phyloP scores from a whole-genome alignment of 306 rosid genomes.

The Vigna nakashimae region DNA sequence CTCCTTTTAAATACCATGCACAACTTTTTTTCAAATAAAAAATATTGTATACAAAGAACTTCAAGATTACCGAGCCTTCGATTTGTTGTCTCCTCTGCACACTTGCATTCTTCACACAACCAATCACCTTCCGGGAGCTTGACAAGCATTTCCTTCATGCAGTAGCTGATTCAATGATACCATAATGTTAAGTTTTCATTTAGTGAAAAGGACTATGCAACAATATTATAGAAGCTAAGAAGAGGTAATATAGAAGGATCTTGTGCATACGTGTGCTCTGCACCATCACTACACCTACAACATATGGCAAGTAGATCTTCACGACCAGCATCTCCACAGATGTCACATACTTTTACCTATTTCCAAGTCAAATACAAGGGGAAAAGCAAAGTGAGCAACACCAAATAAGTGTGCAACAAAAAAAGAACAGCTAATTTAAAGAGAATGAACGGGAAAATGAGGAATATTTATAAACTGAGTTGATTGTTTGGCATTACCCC shows the following conservation, averaged over 20 bases:
- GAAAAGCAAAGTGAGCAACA: conserved; percentile 15
- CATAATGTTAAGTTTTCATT: conserved; percentile 40
- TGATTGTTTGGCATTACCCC: conserved; percentile 20
- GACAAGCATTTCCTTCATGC: conserved; percentile 87
- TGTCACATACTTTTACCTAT: conserved; percentile 96
- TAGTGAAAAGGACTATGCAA: conserved; percentile 16
- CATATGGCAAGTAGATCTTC: conserved; percentile 88
- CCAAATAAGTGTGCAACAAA: conserved; percentile 32
- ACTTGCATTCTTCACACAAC: conserved; percentile 92
- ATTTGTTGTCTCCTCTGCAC: conserved; percentile 61
- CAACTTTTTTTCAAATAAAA: neutral
- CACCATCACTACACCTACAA: conserved; percentile 94
- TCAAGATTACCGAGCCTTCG: conserved; percentile 67
- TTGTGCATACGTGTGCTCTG: conserved; percentile 87
- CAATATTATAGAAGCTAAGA: conserved; percentile 34
- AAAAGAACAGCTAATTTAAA: neutral
- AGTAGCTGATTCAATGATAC: conserved; percentile 66
- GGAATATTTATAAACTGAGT: conserved; percentile 23
- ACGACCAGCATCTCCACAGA: conserved; percentile 97
- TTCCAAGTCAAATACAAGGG: conserved; percentile 36
- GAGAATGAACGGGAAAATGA: conserved; percentile 13
- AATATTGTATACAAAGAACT: conserved; percentile 16
- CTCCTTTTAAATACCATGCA: neutral
- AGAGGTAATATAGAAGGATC: conserved; percentile 11
- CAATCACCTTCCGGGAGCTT: conserved; percentile 83